Evolutionary conservation across 768 basidiomycete species (phyloP).

Genomic region (Boletus coccyginus): DNA sequence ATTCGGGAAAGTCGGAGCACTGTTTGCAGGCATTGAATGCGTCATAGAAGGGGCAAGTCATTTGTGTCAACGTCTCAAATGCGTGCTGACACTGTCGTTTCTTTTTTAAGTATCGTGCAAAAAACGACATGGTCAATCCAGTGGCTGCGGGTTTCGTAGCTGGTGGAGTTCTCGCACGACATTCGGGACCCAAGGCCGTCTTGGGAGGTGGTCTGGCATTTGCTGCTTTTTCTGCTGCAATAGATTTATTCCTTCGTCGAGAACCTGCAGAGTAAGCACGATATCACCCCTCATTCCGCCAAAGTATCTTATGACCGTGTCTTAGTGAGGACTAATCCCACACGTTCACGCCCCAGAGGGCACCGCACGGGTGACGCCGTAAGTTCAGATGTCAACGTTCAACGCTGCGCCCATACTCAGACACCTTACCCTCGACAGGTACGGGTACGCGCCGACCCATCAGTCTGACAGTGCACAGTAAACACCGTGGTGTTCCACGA

Average conservation of each 20-base stretch:
- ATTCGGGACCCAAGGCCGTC: constrained; percentile 83
- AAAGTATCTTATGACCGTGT: constrained; percentile 3
- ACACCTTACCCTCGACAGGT: too few species aligned
- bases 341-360: background rate
- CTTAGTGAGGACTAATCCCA: constrained; percentile 39
- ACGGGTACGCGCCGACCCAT: too few species aligned
- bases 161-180: constrained; percentile 84
- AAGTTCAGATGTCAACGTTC: too few species aligned
- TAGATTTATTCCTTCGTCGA: constrained; percentile 78
- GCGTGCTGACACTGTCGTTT: background rate
- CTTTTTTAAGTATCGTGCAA: constrained; percentile 79
- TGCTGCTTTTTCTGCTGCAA: constrained; percentile 88
- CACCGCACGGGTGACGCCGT: too few species aligned
- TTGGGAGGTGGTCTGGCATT: constrained; percentile 90
- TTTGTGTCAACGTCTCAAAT: background rate
- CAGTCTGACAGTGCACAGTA: too few species aligned
- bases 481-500: too few species aligned
- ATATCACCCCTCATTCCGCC: background rate
- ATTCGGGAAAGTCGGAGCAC: constrained; percentile 90
- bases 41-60: constrained; percentile 86
- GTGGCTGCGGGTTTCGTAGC: constrained; percentile 84
- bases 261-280: constrained; percentile 72
- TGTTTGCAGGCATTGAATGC: constrained; percentile 96
- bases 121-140: constrained; percentile 92
- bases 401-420: too few species aligned